Percentiles rank a stretch among this genome's conserved stretches.
Evolutionary conservation across 306 rosid species (phyloP).

Genomic region (Canavalia gladiata): DNA sequence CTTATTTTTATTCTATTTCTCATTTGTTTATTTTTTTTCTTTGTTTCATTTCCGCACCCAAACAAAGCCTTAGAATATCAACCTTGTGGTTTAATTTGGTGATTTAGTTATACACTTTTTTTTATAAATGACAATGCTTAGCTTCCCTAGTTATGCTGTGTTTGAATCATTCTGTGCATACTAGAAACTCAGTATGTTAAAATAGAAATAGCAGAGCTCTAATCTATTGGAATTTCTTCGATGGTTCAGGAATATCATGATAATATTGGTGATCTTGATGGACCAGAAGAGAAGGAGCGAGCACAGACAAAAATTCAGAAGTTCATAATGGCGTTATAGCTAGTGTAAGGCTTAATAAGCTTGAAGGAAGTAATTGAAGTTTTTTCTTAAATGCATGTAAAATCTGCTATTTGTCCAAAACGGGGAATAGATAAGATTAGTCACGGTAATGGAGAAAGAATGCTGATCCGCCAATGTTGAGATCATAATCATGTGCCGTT

Average conservation of each 20-base stretch:
- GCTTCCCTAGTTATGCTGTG: constrained; percentile 6
- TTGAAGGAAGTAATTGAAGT: constrained; percentile 26
- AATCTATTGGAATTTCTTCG: constrained; percentile 17
- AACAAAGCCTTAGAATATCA: too few species aligned
- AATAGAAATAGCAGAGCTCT: constrained; percentile 20
- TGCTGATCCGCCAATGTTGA: constrained; percentile 40
- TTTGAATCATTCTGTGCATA: constrained; percentile 13
- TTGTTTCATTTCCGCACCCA: too few species aligned
- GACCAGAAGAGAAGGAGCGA: constrained; percentile 92
- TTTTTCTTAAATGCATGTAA: constrained; percentile 19
- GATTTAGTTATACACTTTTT: constrained; percentile 16
- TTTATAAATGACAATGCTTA: neutral
- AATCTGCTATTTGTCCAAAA: constrained; percentile 18
- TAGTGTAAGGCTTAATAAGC: constrained; percentile 30
- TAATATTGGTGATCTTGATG: constrained; percentile 92
- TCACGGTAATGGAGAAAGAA: constrained; percentile 40
- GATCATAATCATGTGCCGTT: constrained; percentile 25
- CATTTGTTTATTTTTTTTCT: too few species aligned
- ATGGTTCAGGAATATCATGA: constrained; percentile 83
- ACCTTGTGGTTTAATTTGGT: constrained; percentile 1
- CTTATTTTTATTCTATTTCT: too few species aligned
- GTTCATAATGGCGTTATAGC: constrained; percentile 76
- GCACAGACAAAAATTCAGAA: constrained; percentile 84
- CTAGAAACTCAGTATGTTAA: neutral
- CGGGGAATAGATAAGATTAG: constrained; percentile 39